Percentiles rank a stretch among this genome's conserved stretches.
Evolutionary conservation across 2,329 filamentous ascomycete species (phyloP).

Genomic region (Dactylellina leptospora): DNA sequence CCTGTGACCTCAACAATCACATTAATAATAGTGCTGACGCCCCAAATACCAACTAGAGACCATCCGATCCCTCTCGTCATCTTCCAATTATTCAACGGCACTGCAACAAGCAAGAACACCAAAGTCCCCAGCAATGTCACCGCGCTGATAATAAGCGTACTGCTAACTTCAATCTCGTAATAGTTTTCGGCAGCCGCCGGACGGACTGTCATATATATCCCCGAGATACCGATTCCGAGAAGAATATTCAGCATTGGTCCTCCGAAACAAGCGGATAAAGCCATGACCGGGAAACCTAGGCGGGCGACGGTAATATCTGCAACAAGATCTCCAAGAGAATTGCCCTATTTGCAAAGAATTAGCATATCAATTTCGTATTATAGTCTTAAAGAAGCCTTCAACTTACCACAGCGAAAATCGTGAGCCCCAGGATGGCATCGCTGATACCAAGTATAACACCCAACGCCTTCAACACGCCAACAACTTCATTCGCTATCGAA

Average conservation of each 20-base stretch:
- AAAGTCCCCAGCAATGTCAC: conserved; percentile 84
- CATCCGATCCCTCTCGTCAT: conserved; percentile 84
- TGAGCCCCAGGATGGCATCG: conserved; percentile 92
- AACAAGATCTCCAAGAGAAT: conserved; percentile 91
- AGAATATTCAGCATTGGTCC: conserved; percentile 98
- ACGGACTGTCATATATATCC: conserved; percentile 86
- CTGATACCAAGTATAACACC: conserved; percentile 92
- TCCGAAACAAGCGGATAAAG: conserved; percentile 92
- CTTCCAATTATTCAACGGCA: conserved; percentile 86
- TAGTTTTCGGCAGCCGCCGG: conserved; percentile 76
- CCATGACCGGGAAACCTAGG: conserved; percentile 96
- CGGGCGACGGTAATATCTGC: conserved; percentile 93
- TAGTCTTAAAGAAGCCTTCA: not conserved
- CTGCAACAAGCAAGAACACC: conserved; percentile 76
- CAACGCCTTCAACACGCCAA: conserved; percentile 90
- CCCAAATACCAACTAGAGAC: conserved; percentile 82
- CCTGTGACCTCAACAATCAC: conserved; percentile 79
- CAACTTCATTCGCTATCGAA: conserved; percentile 92
- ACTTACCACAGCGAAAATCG: conserved; percentile 81
- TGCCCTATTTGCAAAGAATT: conserved; percentile 65
- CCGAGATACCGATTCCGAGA: conserved; percentile 89
- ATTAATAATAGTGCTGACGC: conserved; percentile 79
- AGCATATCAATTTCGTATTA: not conserved
- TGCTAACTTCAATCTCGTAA: conserved; percentile 84
- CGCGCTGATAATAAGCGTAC: conserved; percentile 83